A percentile compares a stretch with the other conserved stretches of the same genome.
Evolutionary conservation across 208 protist genomes (phyloP).

Genomic region (Trypanosoma lewisi): DNA sequence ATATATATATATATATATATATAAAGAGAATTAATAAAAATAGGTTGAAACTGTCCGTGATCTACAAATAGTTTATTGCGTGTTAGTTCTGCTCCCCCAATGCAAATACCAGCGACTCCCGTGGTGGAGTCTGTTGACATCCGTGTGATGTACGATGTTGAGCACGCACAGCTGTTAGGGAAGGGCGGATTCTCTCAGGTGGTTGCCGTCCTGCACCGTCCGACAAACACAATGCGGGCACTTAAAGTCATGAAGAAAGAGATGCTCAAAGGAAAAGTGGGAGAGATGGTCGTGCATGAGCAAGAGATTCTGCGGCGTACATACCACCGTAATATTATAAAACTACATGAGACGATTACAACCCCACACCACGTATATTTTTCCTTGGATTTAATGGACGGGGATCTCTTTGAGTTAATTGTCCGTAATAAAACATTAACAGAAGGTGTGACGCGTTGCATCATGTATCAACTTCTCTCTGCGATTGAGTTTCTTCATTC

Average conservation of each 20-base stretch:
- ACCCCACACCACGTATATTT: conserved; percentile 73
- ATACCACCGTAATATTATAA: conserved; percentile 80
- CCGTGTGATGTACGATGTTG: conserved; percentile 60
- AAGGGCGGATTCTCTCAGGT: conserved; percentile 86
- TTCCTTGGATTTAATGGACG: conserved; percentile 80
- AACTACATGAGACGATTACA: conserved; percentile 72
- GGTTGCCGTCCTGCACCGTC: conserved; percentile 53
- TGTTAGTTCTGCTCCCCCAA: conserved; percentile 24
- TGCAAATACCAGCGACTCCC: conserved; percentile 69
- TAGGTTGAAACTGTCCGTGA: background rate
- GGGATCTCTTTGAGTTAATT: conserved; percentile 88
- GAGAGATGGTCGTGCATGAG: conserved; percentile 82
- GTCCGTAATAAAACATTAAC: conserved; percentile 66
- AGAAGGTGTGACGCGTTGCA: conserved; percentile 58
- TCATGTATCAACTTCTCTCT: conserved; percentile 68
- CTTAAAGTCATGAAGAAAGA: conserved; percentile 76
- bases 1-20: conserved; percentile 13
- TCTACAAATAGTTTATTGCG: conserved; percentile 1
- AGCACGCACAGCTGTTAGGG: conserved; percentile 50
- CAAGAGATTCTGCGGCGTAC: conserved; percentile 82
- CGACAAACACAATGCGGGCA: conserved; percentile 59
- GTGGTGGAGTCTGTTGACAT: conserved; percentile 66
- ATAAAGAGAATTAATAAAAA: too few species aligned
- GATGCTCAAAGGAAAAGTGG: conserved; percentile 70
- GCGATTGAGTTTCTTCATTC: conserved; percentile 79